Evolutionary conservation across 169 alveolate species (phyloP).

Genomic region (Plasmodium fragile): DNA sequence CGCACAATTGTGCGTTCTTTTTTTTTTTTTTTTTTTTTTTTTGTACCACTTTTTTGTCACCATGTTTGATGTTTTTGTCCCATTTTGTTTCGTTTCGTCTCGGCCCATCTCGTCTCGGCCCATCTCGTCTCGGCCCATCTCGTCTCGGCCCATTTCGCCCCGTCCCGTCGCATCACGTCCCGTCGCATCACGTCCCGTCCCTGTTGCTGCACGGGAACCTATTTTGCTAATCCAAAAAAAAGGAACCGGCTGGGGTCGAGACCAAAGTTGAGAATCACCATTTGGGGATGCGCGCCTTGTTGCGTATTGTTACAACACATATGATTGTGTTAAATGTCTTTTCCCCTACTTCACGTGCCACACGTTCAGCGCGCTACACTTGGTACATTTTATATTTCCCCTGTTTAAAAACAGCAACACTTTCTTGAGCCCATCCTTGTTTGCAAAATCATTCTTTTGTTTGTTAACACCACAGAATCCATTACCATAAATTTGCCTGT

Average conservation of each 20-base stretch:
- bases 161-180: too few species aligned
- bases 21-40: neutral
- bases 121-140: neutral
- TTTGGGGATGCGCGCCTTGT: neutral
- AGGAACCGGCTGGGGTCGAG: neutral
- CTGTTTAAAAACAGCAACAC: constrained; percentile 26
- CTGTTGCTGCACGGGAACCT: neutral
- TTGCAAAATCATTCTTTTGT: constrained; percentile 51
- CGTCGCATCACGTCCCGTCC: too few species aligned
- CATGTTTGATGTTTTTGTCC: neutral
- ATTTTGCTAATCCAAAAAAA: neutral
- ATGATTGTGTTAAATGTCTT: neutral
- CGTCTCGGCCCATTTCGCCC: neutral
- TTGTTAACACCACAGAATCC: constrained; percentile 71
- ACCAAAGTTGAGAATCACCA: neutral
- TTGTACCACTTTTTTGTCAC: neutral
- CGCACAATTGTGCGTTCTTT: neutral
- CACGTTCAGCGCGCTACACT: constrained; percentile 22
- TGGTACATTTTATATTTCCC: constrained; percentile 44
- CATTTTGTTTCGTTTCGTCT: neutral
- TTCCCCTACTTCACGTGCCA: constrained; percentile 28
- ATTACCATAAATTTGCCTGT: constrained; percentile 34
- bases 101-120: neutral
- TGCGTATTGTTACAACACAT: neutral
- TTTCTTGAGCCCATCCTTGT: constrained; percentile 48